Base-by-base conservation (phyloP, 2,329 filamentous ascomycete species). In the Curvularia hawaiiensis region DNA sequence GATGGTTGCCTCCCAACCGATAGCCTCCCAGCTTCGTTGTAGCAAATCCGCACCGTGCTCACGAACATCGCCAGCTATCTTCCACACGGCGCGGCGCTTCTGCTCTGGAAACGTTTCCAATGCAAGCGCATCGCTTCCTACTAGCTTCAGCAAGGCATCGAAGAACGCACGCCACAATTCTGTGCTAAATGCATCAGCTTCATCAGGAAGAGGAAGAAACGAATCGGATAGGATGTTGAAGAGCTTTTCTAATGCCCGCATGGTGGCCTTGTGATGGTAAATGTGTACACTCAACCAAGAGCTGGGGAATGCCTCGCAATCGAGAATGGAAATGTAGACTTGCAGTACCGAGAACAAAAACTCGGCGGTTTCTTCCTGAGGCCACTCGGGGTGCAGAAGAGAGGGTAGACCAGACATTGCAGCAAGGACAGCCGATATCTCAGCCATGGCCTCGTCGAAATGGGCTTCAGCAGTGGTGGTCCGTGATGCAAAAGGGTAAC, bases 21-120 rank as follows among this genome's bases (percentile, higher is more conserved):
- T 96, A 18, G 92, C 90, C 72, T 97, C 91, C 95, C 95, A 99
- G 6, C 90, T 94, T 28, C 87, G 85, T 59, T 90, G 87, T 33
- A 99, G 80, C 9, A 99, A 82, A 50, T 94, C 90, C 4, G 95
- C 94, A 16, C 96, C 95, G 63, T 92, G 85, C 75, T 98, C 93
- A 54, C 95, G 86, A 50, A 99, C 92, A 77, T 99, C 96, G 6
- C 95, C 95, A 4, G 94, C 95, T 72, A 99, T 97, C 79, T 98
- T 99, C 95, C 96, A 99, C 1, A 98, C 94, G 0, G 95, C 94
- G 54, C 95, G 84, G 45, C 95, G 84, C 79, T 98, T 99, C 78
- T 99, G 95, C 75, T 99, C 96, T 0, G 95, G 92, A 72, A 97
- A 98, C 0, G 93, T 97, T 74, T 99, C 95, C 38, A 99, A 84